These are phyloP conservation scores for Beauveria caledonica DNA, from an alignment of 2,329 filamentous ascomycete species.

Conservation along the genomic window DNA sequence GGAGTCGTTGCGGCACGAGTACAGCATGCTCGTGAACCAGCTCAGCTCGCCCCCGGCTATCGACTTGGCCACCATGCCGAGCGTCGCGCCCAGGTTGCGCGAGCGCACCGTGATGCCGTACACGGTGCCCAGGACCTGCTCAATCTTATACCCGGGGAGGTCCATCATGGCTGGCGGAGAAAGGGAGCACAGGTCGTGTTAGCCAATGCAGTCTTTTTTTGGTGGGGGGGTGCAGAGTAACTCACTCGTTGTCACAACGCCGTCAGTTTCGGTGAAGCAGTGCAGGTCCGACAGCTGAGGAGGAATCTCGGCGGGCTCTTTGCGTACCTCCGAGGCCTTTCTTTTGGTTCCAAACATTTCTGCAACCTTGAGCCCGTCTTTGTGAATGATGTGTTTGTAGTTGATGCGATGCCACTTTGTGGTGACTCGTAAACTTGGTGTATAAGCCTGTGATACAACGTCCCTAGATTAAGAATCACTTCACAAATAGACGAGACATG, in stretches of 20 bases:
- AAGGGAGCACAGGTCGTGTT: not conserved
- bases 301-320: constrained; percentile 29
- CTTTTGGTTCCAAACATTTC: constrained; percentile 13
- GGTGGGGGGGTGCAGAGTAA: not conserved
- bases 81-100: constrained; percentile 48
- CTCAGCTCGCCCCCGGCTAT: constrained; percentile 50
- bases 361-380: not conserved
- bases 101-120: constrained; percentile 50
- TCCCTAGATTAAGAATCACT: not conserved
- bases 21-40: constrained; percentile 52
- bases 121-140: constrained; percentile 48
- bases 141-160: constrained; percentile 51
- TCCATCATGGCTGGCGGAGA: constrained; percentile 47
- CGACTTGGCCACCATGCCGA: constrained; percentile 49
- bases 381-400: not conserved
- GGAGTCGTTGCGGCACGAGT: constrained; percentile 51
- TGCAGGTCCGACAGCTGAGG: constrained; percentile 39
- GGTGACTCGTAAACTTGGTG: not conserved
- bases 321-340: constrained; percentile 18
- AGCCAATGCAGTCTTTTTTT: not conserved
- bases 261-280: constrained; percentile 54
- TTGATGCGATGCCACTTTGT: not conserved
- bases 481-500: not conserved
- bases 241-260: constrained; percentile 48
- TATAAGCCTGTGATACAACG: not conserved